Base-by-base conservation (phyloP, 2,329 filamentous ascomycete genomes). In the Fusarium agapanthi region DNA sequence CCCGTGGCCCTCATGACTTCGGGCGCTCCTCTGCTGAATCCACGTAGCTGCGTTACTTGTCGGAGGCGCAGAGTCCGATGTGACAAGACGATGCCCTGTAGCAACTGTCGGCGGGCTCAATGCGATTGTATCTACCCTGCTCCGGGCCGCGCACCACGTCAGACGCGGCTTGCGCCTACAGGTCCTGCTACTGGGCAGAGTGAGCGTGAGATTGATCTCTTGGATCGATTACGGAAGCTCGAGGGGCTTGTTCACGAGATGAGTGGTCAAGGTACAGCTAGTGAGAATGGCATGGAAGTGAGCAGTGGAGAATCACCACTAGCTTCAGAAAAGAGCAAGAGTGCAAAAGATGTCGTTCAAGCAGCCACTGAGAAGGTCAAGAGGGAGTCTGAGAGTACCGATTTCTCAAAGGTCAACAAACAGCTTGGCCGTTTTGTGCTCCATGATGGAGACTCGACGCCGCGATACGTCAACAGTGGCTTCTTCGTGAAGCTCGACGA, bases 401-500 rank as follows among this genome's bases (percentile, higher is more conserved):
- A 62, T 90, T 92, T 80, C 51, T 55, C 68, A 48, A 50, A 40
- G 6, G 22, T 69, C 20, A 41, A 69, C 26, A 74, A 65, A 48
- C 67, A 73, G 28, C 67, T 73, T 15, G 91, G 92, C 7, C 85
- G 92, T 35, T 81, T 95, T 62, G 91, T 94, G 1, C 83, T 94
- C 37, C 91, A 91, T 67, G 91, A 94, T 64, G 86, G 86, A 65
- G 91, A 91, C 38, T 88, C 88, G 67, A 91, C 89, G 47, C 90
- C 89, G 54, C 85, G 91, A 76, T 95, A 95, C 79, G 89, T 95
- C 72, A 93, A 91, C 81, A 93, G 89, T 79, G 91, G 88, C 16
- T 93, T 94, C 77, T 94, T 91, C 91, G 89, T 91, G 22, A 92
- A 88, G 71, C 85, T 95, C 54, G 92, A 90, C 65, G 92, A 93